Evolutionary conservation across 225 moss, liverwort and hornwort genomes (phyloP).

Genomic region (Neckera pumila): DNA sequence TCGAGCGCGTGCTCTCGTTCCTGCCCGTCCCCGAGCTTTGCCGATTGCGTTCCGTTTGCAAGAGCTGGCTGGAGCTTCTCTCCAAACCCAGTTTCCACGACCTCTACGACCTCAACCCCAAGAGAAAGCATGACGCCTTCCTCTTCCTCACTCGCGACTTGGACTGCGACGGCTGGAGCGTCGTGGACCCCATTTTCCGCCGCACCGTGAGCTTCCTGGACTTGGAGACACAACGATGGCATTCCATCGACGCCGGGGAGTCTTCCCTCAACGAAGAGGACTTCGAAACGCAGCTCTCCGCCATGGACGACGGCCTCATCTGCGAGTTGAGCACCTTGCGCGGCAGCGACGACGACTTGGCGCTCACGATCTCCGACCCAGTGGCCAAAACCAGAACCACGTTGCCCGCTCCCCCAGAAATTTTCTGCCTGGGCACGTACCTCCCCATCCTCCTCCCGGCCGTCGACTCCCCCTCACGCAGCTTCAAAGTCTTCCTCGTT

Average conservation of each 20-base stretch:
- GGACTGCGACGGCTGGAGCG: conserved; percentile 28
- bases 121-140: conserved; percentile 5
- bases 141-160: conserved; percentile 23
- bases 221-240: conserved; percentile 14
- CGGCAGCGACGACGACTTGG: conserved; percentile 24
- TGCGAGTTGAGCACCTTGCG: conserved; percentile 25
- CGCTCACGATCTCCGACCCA: conserved; percentile 12
- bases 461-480: neutral
- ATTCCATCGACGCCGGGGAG: conserved; percentile 15
- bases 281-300: conserved; percentile 22
- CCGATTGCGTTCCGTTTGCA: conserved; percentile 23
- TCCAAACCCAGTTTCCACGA: conserved; percentile 18
- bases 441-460: conserved; percentile 16
- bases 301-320: conserved; percentile 34
- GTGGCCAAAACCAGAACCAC: neutral
- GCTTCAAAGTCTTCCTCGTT: conserved; percentile 24
- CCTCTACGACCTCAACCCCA: neutral
- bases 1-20: conserved; percentile 32
- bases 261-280: conserved; percentile 9
- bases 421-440: conserved; percentile 13
- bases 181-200: conserved; percentile 24
- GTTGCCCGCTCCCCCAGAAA: conserved; percentile 24
- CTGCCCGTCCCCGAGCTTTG: conserved; percentile 26
- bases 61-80: conserved; percentile 21
- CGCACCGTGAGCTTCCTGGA: conserved; percentile 28